These are phyloP conservation scores for barrel medic (Medicago truncatula) DNA, from an alignment of 306 rosid genomes.

Conservation along the genomic window DNA sequence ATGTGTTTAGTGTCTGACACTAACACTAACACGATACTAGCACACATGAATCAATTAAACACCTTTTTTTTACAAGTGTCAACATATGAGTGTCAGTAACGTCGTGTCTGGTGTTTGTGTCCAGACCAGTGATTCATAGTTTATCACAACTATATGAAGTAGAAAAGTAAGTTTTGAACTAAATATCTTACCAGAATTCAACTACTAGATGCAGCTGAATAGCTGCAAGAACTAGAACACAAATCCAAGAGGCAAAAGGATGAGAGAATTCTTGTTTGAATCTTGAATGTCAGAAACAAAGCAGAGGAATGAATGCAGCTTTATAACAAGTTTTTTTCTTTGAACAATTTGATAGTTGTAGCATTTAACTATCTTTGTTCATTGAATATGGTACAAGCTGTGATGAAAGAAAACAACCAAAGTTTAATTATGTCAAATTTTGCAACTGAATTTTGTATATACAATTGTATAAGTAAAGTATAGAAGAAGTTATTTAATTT, in stretches of 20 bases:
- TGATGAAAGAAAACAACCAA: constrained; percentile 40
- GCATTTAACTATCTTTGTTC: constrained; percentile 40
- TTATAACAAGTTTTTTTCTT: constrained; percentile 32
- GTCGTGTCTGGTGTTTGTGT: neutral
- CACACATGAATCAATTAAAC: neutral
- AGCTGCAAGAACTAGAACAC: neutral
- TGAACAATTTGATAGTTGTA: constrained; percentile 11
- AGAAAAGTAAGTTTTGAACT: constrained; percentile 1
- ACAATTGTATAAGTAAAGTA: neutral
- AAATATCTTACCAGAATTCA: constrained; percentile 50
- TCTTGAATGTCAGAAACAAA: constrained; percentile 38
- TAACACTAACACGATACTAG: neutral
- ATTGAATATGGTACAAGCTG: constrained; percentile 49
- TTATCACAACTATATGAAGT: neutral
- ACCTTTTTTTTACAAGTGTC: neutral
- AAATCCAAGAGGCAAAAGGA: constrained; percentile 8
- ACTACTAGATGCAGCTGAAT: constrained; percentile 48
- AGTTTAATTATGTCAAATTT: constrained; percentile 54
- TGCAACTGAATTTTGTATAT: constrained; percentile 44
- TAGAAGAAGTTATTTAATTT: constrained; percentile 21
- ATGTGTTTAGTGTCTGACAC: neutral
- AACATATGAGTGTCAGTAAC: neutral
- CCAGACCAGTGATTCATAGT: neutral
- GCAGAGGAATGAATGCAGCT: constrained; percentile 46
- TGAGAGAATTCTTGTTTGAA: constrained; percentile 24